Conservation (phyloP, 305 asterid genomes). For the Ilex paraguariensis region DNA sequence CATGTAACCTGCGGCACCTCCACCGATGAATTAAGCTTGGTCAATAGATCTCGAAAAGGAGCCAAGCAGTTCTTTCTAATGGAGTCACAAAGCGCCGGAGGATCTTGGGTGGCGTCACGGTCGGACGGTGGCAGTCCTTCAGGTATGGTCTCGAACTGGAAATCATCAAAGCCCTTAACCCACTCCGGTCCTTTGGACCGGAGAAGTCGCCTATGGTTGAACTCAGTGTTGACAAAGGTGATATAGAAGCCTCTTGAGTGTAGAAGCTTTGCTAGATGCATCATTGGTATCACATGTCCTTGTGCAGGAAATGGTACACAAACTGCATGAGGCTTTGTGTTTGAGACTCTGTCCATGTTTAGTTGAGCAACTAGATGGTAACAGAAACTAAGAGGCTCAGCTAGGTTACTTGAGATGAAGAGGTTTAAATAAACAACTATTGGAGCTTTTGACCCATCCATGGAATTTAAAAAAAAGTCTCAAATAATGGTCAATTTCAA, state of each 20-base stretch:
- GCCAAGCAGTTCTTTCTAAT: slow-evolving; percentile 18
- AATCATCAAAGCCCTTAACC: slow-evolving; percentile 22
- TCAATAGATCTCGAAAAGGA: slow-evolving; percentile 25
- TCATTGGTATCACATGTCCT: slow-evolving; percentile 10
- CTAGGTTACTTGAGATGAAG: too few species aligned
- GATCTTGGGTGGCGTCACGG: slow-evolving; percentile 30
- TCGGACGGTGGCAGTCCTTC: slow-evolving; percentile 42
- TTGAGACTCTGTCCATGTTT: too few species aligned
- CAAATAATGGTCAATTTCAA: too few species aligned
- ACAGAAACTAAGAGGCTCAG: too few species aligned
- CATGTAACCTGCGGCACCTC: slow-evolving; percentile 21
- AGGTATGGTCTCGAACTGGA: slow-evolving; percentile 30
- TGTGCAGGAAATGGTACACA: slow-evolving; percentile 20
- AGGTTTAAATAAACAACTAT: too few species aligned
- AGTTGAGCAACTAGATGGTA: too few species aligned
- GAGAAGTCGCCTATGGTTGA: slow-evolving; percentile 27
- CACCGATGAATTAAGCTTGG: slow-evolving; percentile 16
- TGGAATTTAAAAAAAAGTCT: too few species aligned
- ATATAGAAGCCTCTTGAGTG: slow-evolving; percentile 25
- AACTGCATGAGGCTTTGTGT: slow-evolving; percentile 8
- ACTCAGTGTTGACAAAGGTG: slow-evolving; percentile 31
- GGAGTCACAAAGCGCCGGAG: slow-evolving; percentile 15
- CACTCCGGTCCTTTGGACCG: slow-evolving; percentile 30
- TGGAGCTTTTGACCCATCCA: too few species aligned
- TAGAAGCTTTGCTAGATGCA: slow-evolving; percentile 24